Conservation (phyloP, 352 stramenopile species). For the Pythium apleroticum region DNA sequence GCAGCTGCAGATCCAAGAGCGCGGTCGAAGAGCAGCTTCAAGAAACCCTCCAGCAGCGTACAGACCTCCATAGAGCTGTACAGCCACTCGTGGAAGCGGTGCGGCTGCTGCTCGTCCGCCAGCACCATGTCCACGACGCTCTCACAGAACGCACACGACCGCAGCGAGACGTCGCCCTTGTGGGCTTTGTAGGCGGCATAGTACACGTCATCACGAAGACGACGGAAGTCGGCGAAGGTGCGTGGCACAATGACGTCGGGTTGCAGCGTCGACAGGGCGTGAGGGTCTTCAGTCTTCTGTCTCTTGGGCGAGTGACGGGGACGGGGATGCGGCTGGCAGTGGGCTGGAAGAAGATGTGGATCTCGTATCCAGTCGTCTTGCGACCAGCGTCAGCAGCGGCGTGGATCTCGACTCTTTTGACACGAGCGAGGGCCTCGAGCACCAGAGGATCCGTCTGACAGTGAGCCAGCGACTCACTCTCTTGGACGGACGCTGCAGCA, state of each 20-base stretch:
- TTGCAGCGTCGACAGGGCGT: not conserved
- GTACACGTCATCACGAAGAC: slow-evolving; percentile 18
- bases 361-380: slow-evolving; percentile 3
- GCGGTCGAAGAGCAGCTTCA: not conserved
- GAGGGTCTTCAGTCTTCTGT: not conserved
- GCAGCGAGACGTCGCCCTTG: not conserved
- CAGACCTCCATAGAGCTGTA: not conserved
- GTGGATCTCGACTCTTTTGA: not conserved
- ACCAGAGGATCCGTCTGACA: not conserved
- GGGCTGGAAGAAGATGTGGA: slow-evolving; percentile 11
- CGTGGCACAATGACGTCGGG: not conserved
- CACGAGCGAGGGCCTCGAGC: not conserved
- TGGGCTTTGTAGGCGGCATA: slow-evolving; percentile 7
- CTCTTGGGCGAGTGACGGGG: not conserved
- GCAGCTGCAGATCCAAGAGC: not conserved
- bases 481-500: not conserved
- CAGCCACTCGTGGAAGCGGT: slow-evolving; percentile 20
- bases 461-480: not conserved
- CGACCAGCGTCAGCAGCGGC: not conserved
- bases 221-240: slow-evolving; percentile 9
- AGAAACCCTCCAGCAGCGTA: slow-evolving; percentile 4
- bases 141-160: slow-evolving; percentile 16
- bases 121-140: slow-evolving; percentile 17
- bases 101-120: slow-evolving; percentile 11
- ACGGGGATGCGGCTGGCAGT: slow-evolving; percentile 9